phyloP scores from a whole-genome alignment of 164 flowering plant genomes.

The Aristolochia californica region DNA sequence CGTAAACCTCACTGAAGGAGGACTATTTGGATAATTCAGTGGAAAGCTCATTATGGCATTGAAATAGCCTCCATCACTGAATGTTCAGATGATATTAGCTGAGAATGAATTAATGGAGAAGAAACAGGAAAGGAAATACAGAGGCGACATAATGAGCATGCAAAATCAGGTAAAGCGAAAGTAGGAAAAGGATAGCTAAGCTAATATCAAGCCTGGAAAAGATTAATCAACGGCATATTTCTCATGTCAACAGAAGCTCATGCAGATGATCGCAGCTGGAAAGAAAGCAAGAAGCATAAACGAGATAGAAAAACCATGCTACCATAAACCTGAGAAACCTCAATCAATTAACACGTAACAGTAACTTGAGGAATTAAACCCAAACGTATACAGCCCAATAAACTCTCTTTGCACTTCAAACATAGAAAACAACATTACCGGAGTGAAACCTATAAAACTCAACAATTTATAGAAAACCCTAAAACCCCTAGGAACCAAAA shows the following conservation, averaged over 20 bases:
- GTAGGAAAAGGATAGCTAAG: not conserved
- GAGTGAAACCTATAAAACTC: too few species aligned
- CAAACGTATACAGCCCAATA: too few species aligned
- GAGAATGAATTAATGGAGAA: not conserved
- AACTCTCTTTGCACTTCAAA: too few species aligned
- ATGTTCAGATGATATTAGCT: conserved; percentile 2
- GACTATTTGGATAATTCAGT: conserved; percentile 54
- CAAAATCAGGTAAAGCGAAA: not conserved
- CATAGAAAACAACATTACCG: too few species aligned
- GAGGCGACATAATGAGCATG: not conserved
- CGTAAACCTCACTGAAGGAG: conserved; percentile 61
- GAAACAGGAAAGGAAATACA: not conserved
- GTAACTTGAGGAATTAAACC: not conserved
- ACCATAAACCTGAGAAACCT: too few species aligned
- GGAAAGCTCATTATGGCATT: conserved; percentile 73
- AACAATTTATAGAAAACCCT: too few species aligned
- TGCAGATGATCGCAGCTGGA: not conserved
- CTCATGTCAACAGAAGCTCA: not conserved
- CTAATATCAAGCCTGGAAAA: not conserved
- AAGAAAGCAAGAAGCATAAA: not conserved
- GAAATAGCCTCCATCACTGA: conserved; percentile 72
- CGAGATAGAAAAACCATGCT: not conserved
- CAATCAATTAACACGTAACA: not conserved
- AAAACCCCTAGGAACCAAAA: too few species aligned
- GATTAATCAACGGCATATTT: not conserved